Conservation (phyloP, 257 asterid genomes). For the Plantago elongata region DNA sequence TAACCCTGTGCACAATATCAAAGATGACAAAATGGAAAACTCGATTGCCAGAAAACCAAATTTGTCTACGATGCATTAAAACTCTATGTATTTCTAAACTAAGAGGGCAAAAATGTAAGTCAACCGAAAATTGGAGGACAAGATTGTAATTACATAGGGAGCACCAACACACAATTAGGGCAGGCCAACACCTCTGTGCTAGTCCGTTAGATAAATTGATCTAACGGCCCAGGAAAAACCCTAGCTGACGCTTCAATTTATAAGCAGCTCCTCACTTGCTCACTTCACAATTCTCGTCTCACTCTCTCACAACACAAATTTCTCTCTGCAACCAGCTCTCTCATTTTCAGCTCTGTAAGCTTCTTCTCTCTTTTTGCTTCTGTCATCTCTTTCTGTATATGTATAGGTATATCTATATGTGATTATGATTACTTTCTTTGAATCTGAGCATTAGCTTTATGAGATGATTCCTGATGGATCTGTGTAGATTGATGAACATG, state of each 20-base stretch:
- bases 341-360: background rate
- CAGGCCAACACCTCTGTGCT: background rate
- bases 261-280: background rate
- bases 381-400: background rate
- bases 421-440: no score
- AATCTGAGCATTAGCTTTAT: no score
- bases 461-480: no score
- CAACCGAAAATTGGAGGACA: background rate
- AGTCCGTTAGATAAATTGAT: conserved; percentile 3
- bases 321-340: background rate
- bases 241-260: background rate
- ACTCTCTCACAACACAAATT: background rate
- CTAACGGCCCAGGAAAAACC: conserved; percentile 7
- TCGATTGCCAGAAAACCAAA: no score
- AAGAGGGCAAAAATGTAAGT: no score
- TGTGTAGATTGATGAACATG: no score
- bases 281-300: conserved; percentile 2
- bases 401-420: background rate
- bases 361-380: background rate
- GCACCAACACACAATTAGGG: background rate
- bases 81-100: no score
- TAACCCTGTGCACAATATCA: no score
- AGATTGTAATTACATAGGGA: background rate
- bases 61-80: no score
- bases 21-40: no score